phyloP scores from a whole-genome alignment of 2,329 filamentous ascomycete genomes.

The Aspergillus piperis region DNA sequence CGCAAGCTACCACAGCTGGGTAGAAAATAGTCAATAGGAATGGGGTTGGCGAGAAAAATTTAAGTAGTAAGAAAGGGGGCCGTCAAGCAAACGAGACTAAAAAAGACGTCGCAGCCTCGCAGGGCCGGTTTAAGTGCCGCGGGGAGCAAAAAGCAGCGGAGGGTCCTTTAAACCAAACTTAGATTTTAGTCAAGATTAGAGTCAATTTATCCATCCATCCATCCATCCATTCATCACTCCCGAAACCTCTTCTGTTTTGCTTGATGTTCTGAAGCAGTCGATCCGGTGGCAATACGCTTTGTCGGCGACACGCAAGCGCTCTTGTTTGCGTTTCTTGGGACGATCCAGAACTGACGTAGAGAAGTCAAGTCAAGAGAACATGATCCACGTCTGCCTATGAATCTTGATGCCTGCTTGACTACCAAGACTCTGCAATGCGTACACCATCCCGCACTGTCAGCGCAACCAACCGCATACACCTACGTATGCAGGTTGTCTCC shows the following conservation, averaged over 20 bases:
- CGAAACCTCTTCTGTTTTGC: neutral
- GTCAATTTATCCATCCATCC: neutral
- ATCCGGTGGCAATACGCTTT: constrained; percentile 3
- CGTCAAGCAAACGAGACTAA: constrained; percentile 1
- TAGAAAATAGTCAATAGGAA: constrained; percentile 4
- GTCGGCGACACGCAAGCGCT: constrained; percentile 12
- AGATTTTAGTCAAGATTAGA: neutral
- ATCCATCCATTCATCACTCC: too few relatives aligned
- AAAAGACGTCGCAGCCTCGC: too few relatives aligned
- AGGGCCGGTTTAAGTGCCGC: constrained; percentile 7
- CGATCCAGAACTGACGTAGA: neutral
- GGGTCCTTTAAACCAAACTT: neutral
- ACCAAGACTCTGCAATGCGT: neutral
- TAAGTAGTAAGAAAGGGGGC: constrained; percentile 4
- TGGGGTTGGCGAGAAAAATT: constrained; percentile 5
- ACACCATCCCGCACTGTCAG: neutral
- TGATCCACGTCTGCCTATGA: neutral
- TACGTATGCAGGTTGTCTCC: constrained; percentile 4
- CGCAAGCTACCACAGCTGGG: neutral
- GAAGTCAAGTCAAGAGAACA: too few relatives aligned
- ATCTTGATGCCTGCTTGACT: constrained; percentile 6
- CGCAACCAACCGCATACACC: constrained; percentile 1
- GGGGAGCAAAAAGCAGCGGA: constrained; percentile 10
- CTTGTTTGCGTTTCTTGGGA: neutral
- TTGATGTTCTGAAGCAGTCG: neutral